These are phyloP conservation scores for Arachnomyces sp. DNA, from an alignment of 2,329 filamentous ascomycete species.

Conservation along the genomic window DNA sequence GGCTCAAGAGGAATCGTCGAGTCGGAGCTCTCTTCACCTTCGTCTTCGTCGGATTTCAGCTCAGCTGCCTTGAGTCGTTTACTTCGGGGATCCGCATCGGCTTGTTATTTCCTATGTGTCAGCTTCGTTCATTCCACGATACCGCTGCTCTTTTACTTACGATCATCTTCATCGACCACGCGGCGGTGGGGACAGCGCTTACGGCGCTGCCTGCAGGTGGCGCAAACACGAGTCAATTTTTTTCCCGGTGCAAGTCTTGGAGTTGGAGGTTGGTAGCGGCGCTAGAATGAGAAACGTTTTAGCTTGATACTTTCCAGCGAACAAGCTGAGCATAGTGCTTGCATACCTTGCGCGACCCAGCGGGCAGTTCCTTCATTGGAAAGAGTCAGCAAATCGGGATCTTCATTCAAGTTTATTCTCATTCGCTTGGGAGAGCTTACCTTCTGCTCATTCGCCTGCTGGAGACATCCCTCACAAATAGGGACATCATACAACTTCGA, in stretches of 20 bases:
- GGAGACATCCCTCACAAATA: constrained; percentile 13
- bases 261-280: constrained; percentile 15
- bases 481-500: constrained; percentile 16
- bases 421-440: constrained; percentile 5
- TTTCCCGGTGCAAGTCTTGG: constrained; percentile 13
- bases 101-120: background rate
- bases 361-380: too few species aligned
- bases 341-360: too few species aligned
- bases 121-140: background rate
- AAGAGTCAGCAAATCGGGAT: too few species aligned
- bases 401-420: too few species aligned
- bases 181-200: constrained; percentile 16
- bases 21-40: too few species aligned
- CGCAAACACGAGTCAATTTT: constrained; percentile 15
- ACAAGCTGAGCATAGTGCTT: background rate
- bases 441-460: constrained; percentile 12
- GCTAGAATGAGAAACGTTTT: constrained; percentile 5
- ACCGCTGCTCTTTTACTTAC: constrained; percentile 8
- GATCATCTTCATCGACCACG: constrained; percentile 15
- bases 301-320: background rate
- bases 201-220: constrained; percentile 14
- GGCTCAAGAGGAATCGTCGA: too few species aligned
- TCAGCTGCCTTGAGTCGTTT: constrained; percentile 6
- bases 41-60: too few species aligned
- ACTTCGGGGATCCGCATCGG: constrained; percentile 8